A percentile compares a stretch with the other conserved stretches of the same genome.
phyloP scores from a whole-genome alignment of 495 filamentous ascomycete genomes.

The Tuber indicum region DNA sequence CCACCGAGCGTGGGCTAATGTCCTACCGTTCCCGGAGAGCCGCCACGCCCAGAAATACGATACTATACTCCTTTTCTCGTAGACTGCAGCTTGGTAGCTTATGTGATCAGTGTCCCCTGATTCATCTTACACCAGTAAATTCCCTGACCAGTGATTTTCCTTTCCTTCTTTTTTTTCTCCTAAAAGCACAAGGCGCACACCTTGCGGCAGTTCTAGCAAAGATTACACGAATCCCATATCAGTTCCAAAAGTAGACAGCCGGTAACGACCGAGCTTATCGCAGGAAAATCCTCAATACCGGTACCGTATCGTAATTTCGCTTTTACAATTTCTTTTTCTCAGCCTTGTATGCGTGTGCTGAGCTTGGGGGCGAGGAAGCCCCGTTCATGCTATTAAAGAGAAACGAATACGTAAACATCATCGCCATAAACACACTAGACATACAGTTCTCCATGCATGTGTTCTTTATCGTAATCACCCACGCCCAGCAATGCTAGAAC shows the following conservation, averaged over 20 bases:
- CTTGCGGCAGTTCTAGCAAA: background rate
- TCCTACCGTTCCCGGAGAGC: too few species aligned
- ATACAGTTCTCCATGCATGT: constrained; percentile 15
- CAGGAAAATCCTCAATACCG: background rate
- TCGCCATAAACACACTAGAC: constrained; percentile 7
- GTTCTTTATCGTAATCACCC: constrained; percentile 26
- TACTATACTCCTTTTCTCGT: too few species aligned
- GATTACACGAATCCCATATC: background rate
- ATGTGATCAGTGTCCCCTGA: background rate
- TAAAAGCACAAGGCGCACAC: background rate
- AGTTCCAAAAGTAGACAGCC: background rate
- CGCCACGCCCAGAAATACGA: too few species aligned
- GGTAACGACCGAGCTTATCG: background rate
- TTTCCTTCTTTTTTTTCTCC: background rate
- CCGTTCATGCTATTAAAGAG: constrained; percentile 17
- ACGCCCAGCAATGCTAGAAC: constrained; percentile 23
- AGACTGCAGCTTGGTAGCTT: background rate
- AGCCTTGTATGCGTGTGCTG: background rate
- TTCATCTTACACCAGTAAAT: too few species aligned
- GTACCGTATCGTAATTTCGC: background rate
- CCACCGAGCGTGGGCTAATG: too few species aligned
- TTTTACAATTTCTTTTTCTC: background rate
- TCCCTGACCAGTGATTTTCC: background rate
- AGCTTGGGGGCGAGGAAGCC: constrained; percentile 14
- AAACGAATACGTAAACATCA: constrained; percentile 6